Base-by-base conservation (phyloP, 179 eudicot species). In the Beta macrorhiza region DNA sequence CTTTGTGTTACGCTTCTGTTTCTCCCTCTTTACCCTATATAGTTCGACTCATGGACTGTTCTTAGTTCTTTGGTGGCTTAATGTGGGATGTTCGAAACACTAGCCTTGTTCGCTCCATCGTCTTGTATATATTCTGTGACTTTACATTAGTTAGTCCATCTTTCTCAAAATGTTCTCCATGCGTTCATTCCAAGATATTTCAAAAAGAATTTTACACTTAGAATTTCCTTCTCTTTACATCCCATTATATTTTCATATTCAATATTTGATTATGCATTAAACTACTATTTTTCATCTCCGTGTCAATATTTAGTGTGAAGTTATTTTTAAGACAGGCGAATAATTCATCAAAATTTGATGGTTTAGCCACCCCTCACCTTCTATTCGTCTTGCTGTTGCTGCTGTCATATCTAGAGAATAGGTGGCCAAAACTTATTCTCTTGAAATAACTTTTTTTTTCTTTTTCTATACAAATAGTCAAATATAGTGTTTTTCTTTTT, bases 361-460 rank as follows among this genome's bases (percentile, higher is more conserved):
- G 55, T 53, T 3, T 37, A 29, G 32, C 71, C 15, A 70, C 74
- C 74, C 7, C 53, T 44, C 20, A 16, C 72, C 3, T 70, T 70
- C 7, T 20, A 14, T 20, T 47, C 20, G 32, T 61, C 25, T 49
- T 59, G 61, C 13, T 16, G 65, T 49, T 49, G 53, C 53, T 49
- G 53, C 11, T 49, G 45, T 79, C 25, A 17, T 80, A 72, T 72
- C 62, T 57, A 59, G 14, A 61, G 78, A 53, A 80, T 25, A 25
- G 64, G 79, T 74, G 79, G 78, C 74, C 37, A 49, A 4, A 42
- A 65, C 51, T 59, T 62, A 12, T 51, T 53, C 51, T 37, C 7
- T 49, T 49, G 53, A 49, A 49, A 9, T 7, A 9, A 0, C 0
- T 49, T 5, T 0, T 49, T 49, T 49, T 5, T 49, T 5, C 51